Conservation (phyloP, 176 grass and related monocot genomes). For the Cocos nucifera region DNA sequence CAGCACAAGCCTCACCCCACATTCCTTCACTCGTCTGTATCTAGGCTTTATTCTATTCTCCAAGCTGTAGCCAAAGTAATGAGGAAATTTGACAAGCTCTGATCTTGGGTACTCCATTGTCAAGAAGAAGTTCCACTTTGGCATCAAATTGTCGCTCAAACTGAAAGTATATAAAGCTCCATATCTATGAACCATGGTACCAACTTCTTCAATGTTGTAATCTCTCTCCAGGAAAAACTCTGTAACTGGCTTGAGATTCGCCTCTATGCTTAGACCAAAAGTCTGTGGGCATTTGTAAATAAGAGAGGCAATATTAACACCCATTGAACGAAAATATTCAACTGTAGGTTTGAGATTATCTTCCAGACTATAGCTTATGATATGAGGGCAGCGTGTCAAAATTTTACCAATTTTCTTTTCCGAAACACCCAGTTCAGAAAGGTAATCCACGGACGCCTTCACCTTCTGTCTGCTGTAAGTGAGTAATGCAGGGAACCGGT, state of each 20-base stretch:
- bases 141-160: slow-evolving; percentile 62
- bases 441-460: slow-evolving; percentile 50
- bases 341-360: slow-evolving; percentile 75
- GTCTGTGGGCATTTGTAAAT: slow-evolving; percentile 81
- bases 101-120: slow-evolving; percentile 59
- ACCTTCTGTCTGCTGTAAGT: slow-evolving; percentile 85
- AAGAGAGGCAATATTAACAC: slow-evolving; percentile 54
- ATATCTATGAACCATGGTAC: slow-evolving; percentile 70
- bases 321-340: slow-evolving; percentile 66
- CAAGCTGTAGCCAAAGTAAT: slow-evolving; percentile 84
- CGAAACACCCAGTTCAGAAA: slow-evolving; percentile 65
- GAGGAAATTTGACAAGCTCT: slow-evolving; percentile 89
- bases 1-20: slow-evolving; percentile 57
- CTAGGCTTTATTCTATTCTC: slow-evolving; percentile 67
- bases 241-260: slow-evolving; percentile 71
- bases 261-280: slow-evolving; percentile 73
- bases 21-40: slow-evolving; percentile 42
- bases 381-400: slow-evolving; percentile 67
- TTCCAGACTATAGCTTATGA: slow-evolving; percentile 68
- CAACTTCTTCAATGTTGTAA: slow-evolving; percentile 53
- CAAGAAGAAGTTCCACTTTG: slow-evolving; percentile 83
- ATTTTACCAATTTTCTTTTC: slow-evolving; percentile 83
- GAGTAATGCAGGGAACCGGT: slow-evolving; percentile 63
- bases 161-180: slow-evolving; percentile 79
- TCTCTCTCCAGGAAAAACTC: slow-evolving; percentile 63